Evolutionary conservation across 768 basidiomycete genomes (phyloP), one percentile per base, ranked within the genome.

Genomic region (Leccinum uliginosum): DNA sequence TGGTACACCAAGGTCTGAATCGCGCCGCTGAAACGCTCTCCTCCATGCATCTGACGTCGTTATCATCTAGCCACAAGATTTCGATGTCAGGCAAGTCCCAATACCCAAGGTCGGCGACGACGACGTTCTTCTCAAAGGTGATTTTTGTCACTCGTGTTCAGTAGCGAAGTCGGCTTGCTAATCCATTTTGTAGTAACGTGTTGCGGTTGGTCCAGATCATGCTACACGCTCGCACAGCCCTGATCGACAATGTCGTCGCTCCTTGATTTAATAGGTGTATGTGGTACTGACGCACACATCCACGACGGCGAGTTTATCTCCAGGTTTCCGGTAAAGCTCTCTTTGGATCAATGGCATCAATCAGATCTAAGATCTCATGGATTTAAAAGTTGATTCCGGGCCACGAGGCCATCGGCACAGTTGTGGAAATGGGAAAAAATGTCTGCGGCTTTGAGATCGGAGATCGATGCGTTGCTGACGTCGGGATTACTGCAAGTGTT

Each of bases 391-490:
- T 91, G 43, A 86, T 89, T 56, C 86, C 89, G 11, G 85, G 87
- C 2, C 86, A 89, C 61, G 87, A 88, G 73, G 81, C 81, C 40
- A 84, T 96, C 34, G 93, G 93, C 5, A 74, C 73, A 9, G 75
- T 93, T 53, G 83, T 87, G 26, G 83, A 85, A 59, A 76, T 89
- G 63, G 92, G 93, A 23, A 87, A 86, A 75, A 82, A 90, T 57
- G 92, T 94, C 48, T 82, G 82, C 59, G 89, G 81, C 5, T 92
- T 95, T 64, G 72, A 77, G 2, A 69, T 83, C 14, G 93, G 93
- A 27, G 93, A 94, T 66, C 85, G 91, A 51, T 85, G 86, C 65
- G 93, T 91, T 38, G 89, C 89, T 24, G 93, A 96, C 71, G 87
- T 89, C 38, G 81, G 85, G 58, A 76, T 82, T 53, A 84, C 85